Conservation (phyloP, 306 rosid genomes). For the Oemleria cerasiformis region DNA sequence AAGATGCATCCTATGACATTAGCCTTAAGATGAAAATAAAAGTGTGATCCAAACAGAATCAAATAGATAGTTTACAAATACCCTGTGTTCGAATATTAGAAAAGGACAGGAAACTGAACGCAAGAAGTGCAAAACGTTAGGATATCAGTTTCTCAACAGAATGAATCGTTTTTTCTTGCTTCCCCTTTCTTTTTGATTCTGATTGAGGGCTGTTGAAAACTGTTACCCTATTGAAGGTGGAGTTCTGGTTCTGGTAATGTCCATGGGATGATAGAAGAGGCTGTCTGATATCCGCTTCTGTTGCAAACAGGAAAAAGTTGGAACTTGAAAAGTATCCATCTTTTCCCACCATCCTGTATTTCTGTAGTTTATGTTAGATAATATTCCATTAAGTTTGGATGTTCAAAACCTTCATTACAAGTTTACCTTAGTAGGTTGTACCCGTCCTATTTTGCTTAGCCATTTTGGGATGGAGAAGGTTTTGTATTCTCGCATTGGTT, state of each 20-base stretch:
- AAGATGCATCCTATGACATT: background rate
- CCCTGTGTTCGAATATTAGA: background rate
- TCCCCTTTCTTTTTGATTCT: too few relatives aligned
- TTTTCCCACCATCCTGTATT: too few relatives aligned
- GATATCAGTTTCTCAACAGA: background rate
- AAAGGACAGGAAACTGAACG: background rate
- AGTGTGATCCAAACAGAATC: background rate
- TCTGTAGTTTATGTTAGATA: too few relatives aligned
- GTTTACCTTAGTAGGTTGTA: too few relatives aligned
- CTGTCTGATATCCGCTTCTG: background rate
- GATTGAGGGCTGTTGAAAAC: background rate
- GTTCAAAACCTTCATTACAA: conserved; percentile 1
- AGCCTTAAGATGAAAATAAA: background rate
- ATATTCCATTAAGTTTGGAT: background rate
- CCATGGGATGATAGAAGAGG: background rate
- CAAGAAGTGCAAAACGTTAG: too few relatives aligned
- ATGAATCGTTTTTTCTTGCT: background rate
- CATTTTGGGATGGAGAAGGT: too few relatives aligned
- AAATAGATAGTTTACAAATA: background rate
- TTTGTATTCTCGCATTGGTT: too few relatives aligned
- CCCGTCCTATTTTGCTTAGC: too few relatives aligned
- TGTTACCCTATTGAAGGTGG: background rate
- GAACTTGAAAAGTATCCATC: too few relatives aligned
- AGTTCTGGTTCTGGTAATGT: background rate
- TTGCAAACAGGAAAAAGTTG: background rate